A percentile compares a stretch with the other conserved stretches of the same genome.
These are phyloP conservation scores for Cyberlindnera americana DNA, from an alignment of 805 yeast species.

Conservation along the genomic window DNA sequence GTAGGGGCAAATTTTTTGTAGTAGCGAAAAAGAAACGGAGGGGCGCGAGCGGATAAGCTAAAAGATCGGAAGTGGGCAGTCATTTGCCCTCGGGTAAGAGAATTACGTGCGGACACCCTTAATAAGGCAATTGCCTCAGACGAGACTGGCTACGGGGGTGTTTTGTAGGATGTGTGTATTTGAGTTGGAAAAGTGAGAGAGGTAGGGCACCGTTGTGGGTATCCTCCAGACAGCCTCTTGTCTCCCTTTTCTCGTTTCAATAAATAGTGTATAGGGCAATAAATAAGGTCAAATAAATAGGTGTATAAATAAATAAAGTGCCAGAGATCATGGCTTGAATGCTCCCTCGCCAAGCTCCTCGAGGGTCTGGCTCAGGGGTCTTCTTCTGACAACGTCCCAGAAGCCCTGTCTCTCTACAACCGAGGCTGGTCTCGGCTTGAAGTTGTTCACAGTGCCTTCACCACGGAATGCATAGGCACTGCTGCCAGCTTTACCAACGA, in stretches of 20 bases:
- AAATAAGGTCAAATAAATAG: conserved; percentile 10
- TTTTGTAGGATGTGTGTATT: too few species aligned
- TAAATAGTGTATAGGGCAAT: conserved; percentile 4
- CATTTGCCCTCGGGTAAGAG: too few species aligned
- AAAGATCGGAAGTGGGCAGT: neutral
- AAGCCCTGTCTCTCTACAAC: conserved; percentile 48
- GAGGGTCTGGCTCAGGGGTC: conserved; percentile 77
- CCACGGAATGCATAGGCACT: conserved; percentile 32
- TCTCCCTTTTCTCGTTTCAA: too few species aligned
- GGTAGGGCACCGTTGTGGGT: too few species aligned
- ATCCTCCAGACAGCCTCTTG: too few species aligned
- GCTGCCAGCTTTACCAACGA: conserved; percentile 33
- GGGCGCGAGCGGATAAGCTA: conserved; percentile 2
- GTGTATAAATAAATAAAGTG: conserved; percentile 2
- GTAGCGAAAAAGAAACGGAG: conserved; percentile 9
- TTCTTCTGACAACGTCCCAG: conserved; percentile 79
- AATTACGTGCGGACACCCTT: too few species aligned
- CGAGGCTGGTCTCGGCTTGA: conserved; percentile 18
- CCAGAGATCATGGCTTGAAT: conserved; percentile 19
- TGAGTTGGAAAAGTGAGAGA: too few species aligned
- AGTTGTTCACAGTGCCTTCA: conserved; percentile 28
- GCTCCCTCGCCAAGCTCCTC: conserved; percentile 57
- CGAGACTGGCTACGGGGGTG: too few species aligned
- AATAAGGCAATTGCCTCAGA: too few species aligned
- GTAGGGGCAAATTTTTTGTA: conserved; percentile 14